phyloP scores from a whole-genome alignment of 2,329 filamentous ascomycete genomes.

The Ophiostoma montium region DNA sequence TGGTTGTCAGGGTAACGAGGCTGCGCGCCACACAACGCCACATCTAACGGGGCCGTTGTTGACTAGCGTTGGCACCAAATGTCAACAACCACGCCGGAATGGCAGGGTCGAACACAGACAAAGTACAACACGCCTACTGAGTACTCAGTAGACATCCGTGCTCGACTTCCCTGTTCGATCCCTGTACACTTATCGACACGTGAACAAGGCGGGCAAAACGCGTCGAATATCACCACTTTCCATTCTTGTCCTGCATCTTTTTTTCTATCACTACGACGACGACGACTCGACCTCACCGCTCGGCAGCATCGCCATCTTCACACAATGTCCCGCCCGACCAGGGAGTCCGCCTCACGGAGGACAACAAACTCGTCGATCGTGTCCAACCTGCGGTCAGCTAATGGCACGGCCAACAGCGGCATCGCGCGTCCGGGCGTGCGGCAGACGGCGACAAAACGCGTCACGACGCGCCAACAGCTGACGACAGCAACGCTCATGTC shows the following conservation, averaged over 20 bases:
- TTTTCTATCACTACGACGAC: not conserved
- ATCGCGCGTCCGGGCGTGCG: conserved; percentile 18
- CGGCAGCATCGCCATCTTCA: not conserved
- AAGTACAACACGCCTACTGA: not conserved
- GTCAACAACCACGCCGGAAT: conserved; percentile 3
- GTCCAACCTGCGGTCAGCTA: conserved; percentile 8
- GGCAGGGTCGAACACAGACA: not conserved
- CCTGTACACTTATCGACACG: not conserved
- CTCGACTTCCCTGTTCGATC: not conserved
- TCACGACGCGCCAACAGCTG: conserved; percentile 13
- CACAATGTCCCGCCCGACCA: conserved; percentile 7
- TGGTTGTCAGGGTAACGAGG: not conserved
- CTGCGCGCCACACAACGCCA: not conserved
- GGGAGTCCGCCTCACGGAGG: conserved; percentile 18
- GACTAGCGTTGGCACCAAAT: conserved; percentile 1
- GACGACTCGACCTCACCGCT: not conserved
- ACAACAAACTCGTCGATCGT: conserved; percentile 15
- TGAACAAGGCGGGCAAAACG: not conserved
- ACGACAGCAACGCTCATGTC: conserved; percentile 2
- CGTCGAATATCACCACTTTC: not conserved
- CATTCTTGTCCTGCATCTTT: not conserved
- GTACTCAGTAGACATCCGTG: not conserved
- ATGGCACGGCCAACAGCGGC: conserved; percentile 9
- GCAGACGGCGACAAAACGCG: conserved; percentile 13
- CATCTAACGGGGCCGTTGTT: conserved; percentile 1